Conservation (phyloP, 2,329 filamentous ascomycete genomes). For the Torrubiella hemipterigena region DNA sequence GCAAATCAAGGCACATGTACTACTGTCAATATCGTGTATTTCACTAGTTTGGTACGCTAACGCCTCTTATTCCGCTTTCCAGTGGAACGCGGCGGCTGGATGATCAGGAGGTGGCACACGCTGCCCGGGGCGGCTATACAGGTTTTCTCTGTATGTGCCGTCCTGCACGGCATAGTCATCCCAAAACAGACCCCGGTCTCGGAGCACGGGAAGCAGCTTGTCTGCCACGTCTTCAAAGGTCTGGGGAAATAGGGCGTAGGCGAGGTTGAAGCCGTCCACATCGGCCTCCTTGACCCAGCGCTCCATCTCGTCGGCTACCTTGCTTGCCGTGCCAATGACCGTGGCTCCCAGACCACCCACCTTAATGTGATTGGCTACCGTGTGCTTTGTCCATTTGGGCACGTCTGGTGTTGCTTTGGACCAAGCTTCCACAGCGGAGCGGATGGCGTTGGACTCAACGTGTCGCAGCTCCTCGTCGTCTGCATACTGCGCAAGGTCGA, state of each 20-base stretch:
- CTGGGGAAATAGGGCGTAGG: slow-evolving; percentile 31
- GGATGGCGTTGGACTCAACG: slow-evolving; percentile 49
- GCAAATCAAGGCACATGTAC: no score
- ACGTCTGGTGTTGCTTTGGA: slow-evolving; percentile 21
- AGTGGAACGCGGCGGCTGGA: slow-evolving; percentile 25
- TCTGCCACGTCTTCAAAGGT: slow-evolving; percentile 57
- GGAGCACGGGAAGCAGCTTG: slow-evolving; percentile 50
- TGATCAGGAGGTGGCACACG: slow-evolving; percentile 23
- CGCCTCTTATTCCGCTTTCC: slow-evolving; percentile 22
- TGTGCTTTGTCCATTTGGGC: slow-evolving; percentile 21
- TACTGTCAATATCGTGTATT: neutral
- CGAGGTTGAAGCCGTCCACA: slow-evolving; percentile 44
- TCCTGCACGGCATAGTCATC: slow-evolving; percentile 30
- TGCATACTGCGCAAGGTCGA: slow-evolving; percentile 46
- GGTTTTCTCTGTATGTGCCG: slow-evolving; percentile 30
- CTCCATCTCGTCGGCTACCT: slow-evolving; percentile 20
- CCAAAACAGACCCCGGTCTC: slow-evolving; percentile 44
- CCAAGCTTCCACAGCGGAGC: slow-evolving; percentile 36
- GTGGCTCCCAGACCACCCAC: slow-evolving; percentile 18
- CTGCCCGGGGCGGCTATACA: slow-evolving; percentile 22
- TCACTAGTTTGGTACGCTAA: no score
- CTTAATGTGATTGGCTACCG: slow-evolving; percentile 19
- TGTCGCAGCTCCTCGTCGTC: slow-evolving; percentile 52
- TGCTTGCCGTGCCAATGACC: slow-evolving; percentile 16
- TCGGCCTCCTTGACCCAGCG: slow-evolving; percentile 37